Evolutionary conservation across 2,329 filamentous ascomycete species (phyloP), one percentile per base, ranked within the genome.

Genomic region (Scolecobasidium constrictum): DNA sequence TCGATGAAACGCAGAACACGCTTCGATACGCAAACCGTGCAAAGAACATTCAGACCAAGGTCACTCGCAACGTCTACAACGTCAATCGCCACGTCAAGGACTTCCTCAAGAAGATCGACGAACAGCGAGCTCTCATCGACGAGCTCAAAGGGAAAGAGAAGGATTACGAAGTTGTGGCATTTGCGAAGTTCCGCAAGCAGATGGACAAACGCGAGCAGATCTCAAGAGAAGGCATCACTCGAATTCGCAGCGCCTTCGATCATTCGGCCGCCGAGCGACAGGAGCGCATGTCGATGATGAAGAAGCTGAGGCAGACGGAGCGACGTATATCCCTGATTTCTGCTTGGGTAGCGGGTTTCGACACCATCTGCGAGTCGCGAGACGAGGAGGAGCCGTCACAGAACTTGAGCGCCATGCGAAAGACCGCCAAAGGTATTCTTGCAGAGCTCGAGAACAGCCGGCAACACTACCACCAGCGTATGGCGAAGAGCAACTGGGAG

Each of bases 1-100:
- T 92, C 53, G 92, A 98, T 61, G 92, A 98, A 65, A 95, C 90
- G 0, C 92, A 98, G 56, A 98, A 98, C 62, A 98, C 92, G 0
- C 72, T 98, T 15, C 84, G 93, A 53, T 98, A 98, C 56, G 92
- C 92, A 39, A 96, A 98, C 62, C 77, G 92, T 52, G 92, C 92
- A 46, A 98, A 98, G 75, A 98, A 98, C 56, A 98, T 98, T 58
- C 93, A 96, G 67, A 98, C 92, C 46, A 98, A 98, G 72, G 87
- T 95, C 45, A 95, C 92, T n/a, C 81, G 88, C 55, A 98, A 98
- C 58, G 88, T 96, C 18, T 98, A 93, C 68, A 98, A 98, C 60
- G 92, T 98, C 49, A 95, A 98, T 61, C 83, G 92, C 48, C 92
- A 98, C 64, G 92, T 98, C 56, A 98, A 98, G 68, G 92, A 98